Evolutionary conservation across 805 yeast genomes (phyloP).

Genomic region (Starmerella potacharoeniae): DNA sequence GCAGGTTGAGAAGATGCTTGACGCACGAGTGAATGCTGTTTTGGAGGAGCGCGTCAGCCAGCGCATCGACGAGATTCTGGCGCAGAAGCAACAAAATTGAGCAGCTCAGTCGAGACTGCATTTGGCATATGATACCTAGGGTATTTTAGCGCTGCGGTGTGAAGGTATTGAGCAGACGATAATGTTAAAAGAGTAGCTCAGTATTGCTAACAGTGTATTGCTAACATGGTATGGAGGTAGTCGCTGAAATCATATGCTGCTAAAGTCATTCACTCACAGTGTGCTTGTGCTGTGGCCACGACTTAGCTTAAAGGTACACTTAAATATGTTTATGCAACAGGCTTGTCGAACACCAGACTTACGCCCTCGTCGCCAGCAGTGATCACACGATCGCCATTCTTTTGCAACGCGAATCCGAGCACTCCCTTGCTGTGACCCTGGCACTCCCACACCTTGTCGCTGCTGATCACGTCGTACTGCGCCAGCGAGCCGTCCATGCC

Average conservation of each 20-base stretch:
- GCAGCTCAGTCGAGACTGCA: neutral
- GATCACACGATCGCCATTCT: conserved; percentile 54
- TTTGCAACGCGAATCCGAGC: conserved; percentile 65
- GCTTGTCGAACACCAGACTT: conserved; percentile 47
- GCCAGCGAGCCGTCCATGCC: conserved; percentile 78
- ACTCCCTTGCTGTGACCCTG: conserved; percentile 93
- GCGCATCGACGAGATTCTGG: neutral
- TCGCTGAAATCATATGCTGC: too few relatives aligned
- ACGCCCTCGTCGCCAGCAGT: conserved; percentile 98
- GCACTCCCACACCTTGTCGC: conserved; percentile 63
- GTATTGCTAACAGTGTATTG: too few relatives aligned
- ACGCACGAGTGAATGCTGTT: neutral
- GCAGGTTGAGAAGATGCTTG: conserved; percentile 24
- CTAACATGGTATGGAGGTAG: too few relatives aligned
- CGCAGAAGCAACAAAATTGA: neutral
- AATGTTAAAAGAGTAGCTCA: too few relatives aligned
- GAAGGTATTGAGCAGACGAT: too few relatives aligned
- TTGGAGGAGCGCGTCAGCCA: neutral
- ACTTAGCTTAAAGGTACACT: too few relatives aligned
- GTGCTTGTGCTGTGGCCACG: too few relatives aligned
- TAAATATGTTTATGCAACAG: neutral
- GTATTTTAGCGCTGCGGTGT: too few relatives aligned
- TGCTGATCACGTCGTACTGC: conserved; percentile 83
- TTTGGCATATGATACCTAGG: too few relatives aligned
- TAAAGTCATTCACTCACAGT: too few relatives aligned